phyloP scores from a whole-genome alignment of 2,329 filamentous ascomycete species.

The Magnaporthiopsis poae region DNA sequence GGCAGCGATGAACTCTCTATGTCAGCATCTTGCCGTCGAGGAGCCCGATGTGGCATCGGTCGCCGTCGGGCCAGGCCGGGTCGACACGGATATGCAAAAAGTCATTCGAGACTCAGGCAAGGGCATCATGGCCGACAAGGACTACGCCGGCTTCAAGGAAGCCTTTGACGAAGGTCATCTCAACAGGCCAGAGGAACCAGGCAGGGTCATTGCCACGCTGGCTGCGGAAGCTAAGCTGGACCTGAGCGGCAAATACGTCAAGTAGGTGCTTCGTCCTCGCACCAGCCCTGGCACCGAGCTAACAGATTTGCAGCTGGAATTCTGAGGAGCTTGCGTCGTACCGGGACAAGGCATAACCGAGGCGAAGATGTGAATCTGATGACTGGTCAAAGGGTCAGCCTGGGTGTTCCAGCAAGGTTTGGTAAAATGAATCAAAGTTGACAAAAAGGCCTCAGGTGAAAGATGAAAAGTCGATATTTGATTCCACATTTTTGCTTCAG shows the following conservation, averaged over 20 bases:
- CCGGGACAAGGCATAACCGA: constrained; percentile 25
- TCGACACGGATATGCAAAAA: constrained; percentile 86
- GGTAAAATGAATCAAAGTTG: constrained; percentile 11
- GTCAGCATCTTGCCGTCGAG: constrained; percentile 61
- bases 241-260: constrained; percentile 68
- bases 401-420: constrained; percentile 9
- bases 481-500: constrained; percentile 61
- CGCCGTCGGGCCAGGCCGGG: constrained; percentile 66
- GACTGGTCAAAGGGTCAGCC: constrained; percentile 11
- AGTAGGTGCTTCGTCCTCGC: constrained; percentile 34
- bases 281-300: neutral
- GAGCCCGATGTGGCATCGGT: constrained; percentile 67
- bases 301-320: constrained; percentile 37
- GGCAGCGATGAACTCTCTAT: constrained; percentile 72
- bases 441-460: constrained; percentile 56
- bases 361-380: constrained; percentile 11
- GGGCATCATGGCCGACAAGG: constrained; percentile 38
- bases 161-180: constrained; percentile 62
- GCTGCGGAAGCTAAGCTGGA: constrained; percentile 54
- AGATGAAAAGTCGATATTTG: constrained; percentile 67
- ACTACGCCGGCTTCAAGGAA: constrained; percentile 59
- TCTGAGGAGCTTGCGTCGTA: constrained; percentile 43
- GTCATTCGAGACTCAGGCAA: constrained; percentile 57
- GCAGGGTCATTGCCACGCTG: constrained; percentile 73
- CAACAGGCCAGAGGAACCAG: constrained; percentile 73